A percentile compares a stretch with the other conserved stretches of the same genome.
phyloP scores from a whole-genome alignment of 2,329 filamentous ascomycete species.

The Penicillium polonicum region DNA sequence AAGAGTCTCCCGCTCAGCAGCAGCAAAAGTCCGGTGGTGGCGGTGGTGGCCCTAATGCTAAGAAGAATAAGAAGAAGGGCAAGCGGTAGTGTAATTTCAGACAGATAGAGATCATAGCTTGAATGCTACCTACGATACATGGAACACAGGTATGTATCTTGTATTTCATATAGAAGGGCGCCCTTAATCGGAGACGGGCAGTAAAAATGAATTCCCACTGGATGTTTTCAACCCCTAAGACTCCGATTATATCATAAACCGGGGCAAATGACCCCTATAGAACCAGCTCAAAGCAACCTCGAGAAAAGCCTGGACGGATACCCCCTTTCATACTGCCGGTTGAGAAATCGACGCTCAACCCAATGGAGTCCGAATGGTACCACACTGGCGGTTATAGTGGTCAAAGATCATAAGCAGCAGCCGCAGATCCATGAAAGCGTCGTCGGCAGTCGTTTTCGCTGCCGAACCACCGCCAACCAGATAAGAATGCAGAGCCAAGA shows the following conservation, averaged over 20 bases:
- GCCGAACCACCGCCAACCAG: constrained; percentile 25
- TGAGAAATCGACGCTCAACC: constrained; percentile 18
- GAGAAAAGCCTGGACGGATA: background rate
- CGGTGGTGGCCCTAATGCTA: constrained; percentile 37
- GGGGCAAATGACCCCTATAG: too few relatives aligned
- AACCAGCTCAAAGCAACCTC: background rate
- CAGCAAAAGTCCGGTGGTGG: constrained; percentile 35
- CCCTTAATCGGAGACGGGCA: background rate
- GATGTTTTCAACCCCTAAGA: background rate
- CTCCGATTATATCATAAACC: background rate
- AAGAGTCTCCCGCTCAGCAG: constrained; percentile 47
- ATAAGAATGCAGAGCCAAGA: constrained; percentile 39
- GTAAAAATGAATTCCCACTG: background rate
- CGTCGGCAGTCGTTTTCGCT: constrained; percentile 37
- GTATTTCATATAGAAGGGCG: background rate
- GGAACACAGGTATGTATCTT: background rate
- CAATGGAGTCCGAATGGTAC: constrained; percentile 36
- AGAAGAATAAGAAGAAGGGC: constrained; percentile 53
- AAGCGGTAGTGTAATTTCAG: constrained; percentile 40
- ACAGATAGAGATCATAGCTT: background rate
- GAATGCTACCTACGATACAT: constrained; percentile 13
- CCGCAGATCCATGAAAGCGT: constrained; percentile 40
- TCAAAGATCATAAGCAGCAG: constrained; percentile 37
- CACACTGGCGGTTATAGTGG: constrained; percentile 38
- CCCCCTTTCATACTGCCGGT: background rate